These are phyloP conservation scores for Boletellus emodensis DNA, from an alignment of 768 basidiomycete species.

Conservation along the genomic window DNA sequence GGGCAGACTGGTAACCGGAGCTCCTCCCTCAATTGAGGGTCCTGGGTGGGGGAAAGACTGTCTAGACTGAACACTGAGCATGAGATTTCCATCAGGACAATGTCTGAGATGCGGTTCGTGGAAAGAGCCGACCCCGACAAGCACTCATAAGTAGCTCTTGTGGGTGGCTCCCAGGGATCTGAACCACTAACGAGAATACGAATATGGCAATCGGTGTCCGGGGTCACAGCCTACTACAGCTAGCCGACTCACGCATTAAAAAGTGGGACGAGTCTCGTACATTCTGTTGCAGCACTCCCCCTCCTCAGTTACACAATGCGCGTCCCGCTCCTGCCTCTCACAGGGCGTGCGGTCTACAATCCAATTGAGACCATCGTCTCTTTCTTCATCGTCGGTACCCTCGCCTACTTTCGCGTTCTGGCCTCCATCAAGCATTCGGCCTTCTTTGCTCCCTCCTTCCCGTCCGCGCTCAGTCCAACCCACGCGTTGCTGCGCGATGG, in stretches of 20 bases:
- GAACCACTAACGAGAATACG: background rate
- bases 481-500: slow-evolving; percentile 50
- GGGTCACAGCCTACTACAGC: slow-evolving; percentile 15
- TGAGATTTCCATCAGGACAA: too few relatives aligned
- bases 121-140: too few relatives aligned
- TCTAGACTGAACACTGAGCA: too few relatives aligned
- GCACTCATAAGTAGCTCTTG: too few relatives aligned
- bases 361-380: slow-evolving; percentile 90
- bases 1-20: too few relatives aligned
- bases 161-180: background rate
- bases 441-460: slow-evolving; percentile 59
- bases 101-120: too few relatives aligned
- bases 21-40: too few relatives aligned
- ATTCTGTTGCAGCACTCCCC: background rate
- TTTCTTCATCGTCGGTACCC: slow-evolving; percentile 83
- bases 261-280: slow-evolving; percentile 27
- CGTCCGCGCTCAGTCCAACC: slow-evolving; percentile 48
- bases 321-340: slow-evolving; percentile 61
- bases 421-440: slow-evolving; percentile 85
- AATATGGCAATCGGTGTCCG: slow-evolving; percentile 19
- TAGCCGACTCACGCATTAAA: slow-evolving; percentile 24
- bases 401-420: slow-evolving; percentile 93
- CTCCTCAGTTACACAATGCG: slow-evolving; percentile 41
- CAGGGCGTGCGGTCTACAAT: slow-evolving; percentile 65
- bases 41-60: too few relatives aligned